Percentiles rank a stretch among this genome's conserved stretches.
Evolutionary conservation across 2,329 filamentous ascomycete genomes (phyloP).

Genomic region (Didymella arachidicola): DNA sequence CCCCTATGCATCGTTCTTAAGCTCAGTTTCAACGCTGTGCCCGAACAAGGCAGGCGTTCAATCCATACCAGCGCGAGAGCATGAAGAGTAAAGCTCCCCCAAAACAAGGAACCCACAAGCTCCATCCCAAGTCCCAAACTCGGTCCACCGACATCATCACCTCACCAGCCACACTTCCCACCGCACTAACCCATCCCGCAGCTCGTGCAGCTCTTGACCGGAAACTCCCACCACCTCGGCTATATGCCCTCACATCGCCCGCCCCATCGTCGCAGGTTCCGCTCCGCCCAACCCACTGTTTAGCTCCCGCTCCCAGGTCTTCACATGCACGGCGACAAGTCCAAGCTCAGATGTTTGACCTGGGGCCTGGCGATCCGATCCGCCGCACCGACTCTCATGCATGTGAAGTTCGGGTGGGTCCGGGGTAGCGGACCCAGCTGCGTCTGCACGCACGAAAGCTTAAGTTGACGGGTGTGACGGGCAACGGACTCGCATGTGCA

Average conservation of each 20-base stretch:
- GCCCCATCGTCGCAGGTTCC: not conserved
- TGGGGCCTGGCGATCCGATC: slow-evolving; percentile 15
- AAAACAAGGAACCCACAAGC: not conserved
- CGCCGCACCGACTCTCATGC: slow-evolving; percentile 21
- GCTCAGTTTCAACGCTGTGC: slow-evolving; percentile 5
- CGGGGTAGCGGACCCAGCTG: slow-evolving; percentile 18
- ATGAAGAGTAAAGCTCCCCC: not conserved
- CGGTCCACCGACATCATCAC: not conserved
- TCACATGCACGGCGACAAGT: not conserved
- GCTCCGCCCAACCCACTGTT: not conserved
- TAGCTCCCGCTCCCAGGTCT: not conserved
- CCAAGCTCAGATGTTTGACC: slow-evolving; percentile 2
- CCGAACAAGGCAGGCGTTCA: not conserved
- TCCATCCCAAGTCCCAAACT: not conserved
- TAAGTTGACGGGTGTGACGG: not conserved
- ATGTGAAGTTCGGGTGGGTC: slow-evolving; percentile 28
- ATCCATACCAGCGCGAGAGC: not conserved
- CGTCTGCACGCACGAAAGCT: not conserved
- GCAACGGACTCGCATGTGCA: not conserved
- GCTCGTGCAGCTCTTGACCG: not conserved
- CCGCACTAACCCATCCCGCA: not conserved
- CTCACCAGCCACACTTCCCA: slow-evolving; percentile 11
- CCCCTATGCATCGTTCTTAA: not conserved
- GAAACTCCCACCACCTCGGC: slow-evolving; percentile 13
- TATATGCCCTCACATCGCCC: not conserved